Evolutionary conservation across 169 alveolate species (phyloP), one percentile per base, ranked within the genome.

Genomic region (Plasmodium inui): DNA sequence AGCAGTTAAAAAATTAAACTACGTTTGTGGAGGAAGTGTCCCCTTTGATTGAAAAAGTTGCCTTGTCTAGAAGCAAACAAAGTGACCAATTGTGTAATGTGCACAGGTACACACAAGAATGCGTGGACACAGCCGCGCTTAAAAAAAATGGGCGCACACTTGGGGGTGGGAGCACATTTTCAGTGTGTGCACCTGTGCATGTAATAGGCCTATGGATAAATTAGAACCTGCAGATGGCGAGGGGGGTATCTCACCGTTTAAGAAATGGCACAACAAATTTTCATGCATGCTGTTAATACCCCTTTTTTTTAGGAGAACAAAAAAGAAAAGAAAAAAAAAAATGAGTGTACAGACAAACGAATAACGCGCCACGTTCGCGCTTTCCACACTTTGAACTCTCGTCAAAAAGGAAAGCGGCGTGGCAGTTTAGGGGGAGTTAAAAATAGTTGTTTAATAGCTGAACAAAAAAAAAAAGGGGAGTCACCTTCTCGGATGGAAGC

Each of bases 1-100:
- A 83, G 28, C 61, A 83, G 70, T 34, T 22, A 67, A 83, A 57
- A 44, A 61, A 44, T n/a, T 57, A 83, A 83, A 67, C 19, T 34
- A 83, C 26, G 46, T 83, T 55, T 83, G 71, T 46, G 30, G 82
- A 50, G 73, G 39, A 70, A 83, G 34, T 57, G 37, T 34, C 46
- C 72, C 80, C 41, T 17, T 53, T 32, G 39, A 34, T 44, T 10
- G 41, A 46, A 83, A 83, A 28, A 32, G 55, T 57, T 3, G 80
- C 57, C 41, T 55, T 82, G 57, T 28, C 76, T 28, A 22, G 14
- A 67, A 67, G 37, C 14, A 34, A 61, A 83, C 34, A 67, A 61
- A 34, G 70, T 57, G 82, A 57, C 70, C 22, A 57, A 34, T 83
- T 83, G 22, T n/a, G 82, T 61, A 37, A 83, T 46, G 46, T 19